Percentiles rank a stretch among this genome's conserved stretches.
Conservation (phyloP, 192 early-diverging fungal species). For the Chytriomyces confervae region DNA sequence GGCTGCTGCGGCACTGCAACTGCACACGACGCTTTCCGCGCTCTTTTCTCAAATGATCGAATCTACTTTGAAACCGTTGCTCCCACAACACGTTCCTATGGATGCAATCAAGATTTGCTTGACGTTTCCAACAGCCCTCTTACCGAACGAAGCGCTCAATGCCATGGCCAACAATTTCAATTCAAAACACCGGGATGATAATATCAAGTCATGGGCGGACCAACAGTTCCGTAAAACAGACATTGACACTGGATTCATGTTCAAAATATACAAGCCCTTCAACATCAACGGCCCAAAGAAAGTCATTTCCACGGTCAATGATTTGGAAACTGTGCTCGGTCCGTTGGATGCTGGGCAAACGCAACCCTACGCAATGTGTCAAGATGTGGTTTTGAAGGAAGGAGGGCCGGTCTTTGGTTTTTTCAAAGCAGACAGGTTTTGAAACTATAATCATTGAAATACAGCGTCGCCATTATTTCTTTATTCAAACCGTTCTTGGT, state of each 20-base stretch:
- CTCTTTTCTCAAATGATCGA: not conserved
- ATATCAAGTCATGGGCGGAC: not conserved
- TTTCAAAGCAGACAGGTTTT: constrained; percentile 15
- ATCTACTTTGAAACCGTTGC: not conserved
- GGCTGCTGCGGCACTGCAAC: not conserved
- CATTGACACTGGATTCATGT: constrained; percentile 15
- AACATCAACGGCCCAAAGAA: not conserved
- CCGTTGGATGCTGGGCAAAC: not conserved
- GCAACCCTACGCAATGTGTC: not conserved
- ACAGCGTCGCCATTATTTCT: not conserved
- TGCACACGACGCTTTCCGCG: not conserved
- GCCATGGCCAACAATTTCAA: not conserved
- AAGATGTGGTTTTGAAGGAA: not conserved
- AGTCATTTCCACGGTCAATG: not conserved
- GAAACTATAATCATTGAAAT: not conserved
- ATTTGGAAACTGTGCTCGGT: not conserved
- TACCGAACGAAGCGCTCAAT: constrained; percentile 1
- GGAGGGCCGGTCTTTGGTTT: constrained; percentile 17
- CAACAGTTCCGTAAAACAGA: not conserved
- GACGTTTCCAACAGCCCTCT: not conserved
- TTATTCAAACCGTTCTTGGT: not conserved
- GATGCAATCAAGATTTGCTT: not conserved
- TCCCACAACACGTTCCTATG: not conserved
- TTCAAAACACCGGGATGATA: not conserved
- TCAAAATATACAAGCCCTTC: constrained; percentile 14